Conservation (phyloP, 306 rosid species). For the Coriaria nepalensis region DNA sequence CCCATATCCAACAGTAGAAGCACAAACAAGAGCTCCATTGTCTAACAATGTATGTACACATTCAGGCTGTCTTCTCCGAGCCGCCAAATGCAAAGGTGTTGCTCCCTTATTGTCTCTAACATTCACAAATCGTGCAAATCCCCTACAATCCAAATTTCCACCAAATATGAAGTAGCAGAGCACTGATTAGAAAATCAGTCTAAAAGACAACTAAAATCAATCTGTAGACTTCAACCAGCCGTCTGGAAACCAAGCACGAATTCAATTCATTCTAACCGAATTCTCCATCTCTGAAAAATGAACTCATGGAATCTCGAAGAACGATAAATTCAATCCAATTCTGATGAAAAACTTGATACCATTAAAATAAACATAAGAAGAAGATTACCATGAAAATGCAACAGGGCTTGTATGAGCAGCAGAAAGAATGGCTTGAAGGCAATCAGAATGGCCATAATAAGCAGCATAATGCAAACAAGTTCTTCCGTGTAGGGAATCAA, state of each 20-base stretch:
- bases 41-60: constrained; percentile 68
- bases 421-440: constrained; percentile 66
- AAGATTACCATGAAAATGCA: constrained; percentile 68
- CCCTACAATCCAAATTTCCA: constrained; percentile 37
- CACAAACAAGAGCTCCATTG: constrained; percentile 84
- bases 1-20: constrained; percentile 87
- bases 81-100: constrained; percentile 88
- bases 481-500: constrained; percentile 73
- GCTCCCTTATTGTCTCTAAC: constrained; percentile 84
- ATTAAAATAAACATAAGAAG: neutral
- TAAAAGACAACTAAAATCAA: neutral
- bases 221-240: too few species aligned
- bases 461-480: constrained; percentile 94
- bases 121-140: constrained; percentile 86
- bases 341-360: too few species aligned
- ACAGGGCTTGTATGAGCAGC: constrained; percentile 79
- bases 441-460: constrained; percentile 77
- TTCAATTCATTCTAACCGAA: too few species aligned
- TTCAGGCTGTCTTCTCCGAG: constrained; percentile 71
- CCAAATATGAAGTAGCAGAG: constrained; percentile 6
- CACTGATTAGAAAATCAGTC: neutral
- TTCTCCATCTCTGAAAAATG: neutral
- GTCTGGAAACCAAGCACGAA: too few species aligned
- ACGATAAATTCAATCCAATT: neutral
- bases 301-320: neutral